Base-by-base conservation (phyloP, 352 stramenopile species). In the Pythium dissotocum region DNA sequence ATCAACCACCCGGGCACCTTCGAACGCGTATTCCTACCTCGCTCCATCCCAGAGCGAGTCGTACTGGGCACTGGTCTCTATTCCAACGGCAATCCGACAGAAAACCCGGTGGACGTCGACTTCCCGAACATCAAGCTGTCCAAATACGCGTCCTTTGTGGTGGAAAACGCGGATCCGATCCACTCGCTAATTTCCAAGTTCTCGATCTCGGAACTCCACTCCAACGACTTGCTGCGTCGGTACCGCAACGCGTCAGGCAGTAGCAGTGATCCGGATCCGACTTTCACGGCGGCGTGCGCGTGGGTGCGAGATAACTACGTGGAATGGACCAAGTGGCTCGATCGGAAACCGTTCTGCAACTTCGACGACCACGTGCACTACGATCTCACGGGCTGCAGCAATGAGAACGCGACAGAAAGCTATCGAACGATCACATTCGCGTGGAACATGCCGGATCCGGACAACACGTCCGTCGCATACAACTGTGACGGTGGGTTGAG, bases 1-100 rank as follows among this genome's bases (percentile, higher is more conserved):
- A 55, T 76, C 14, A n/a, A 71, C 13, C 24, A 85, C 49, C 24
- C 57, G 1, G 70, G 62, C 0, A 16, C 68, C 7, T 83, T 87
- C 40, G 56, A 79, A 30, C 72, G 75, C 21, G 63, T 87, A 0
- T 79, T 76, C 18, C 65, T 85, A 6, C 80, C 78, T 1, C 67
- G 61, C 7, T 54, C 73, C 7, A 48, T 62, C 0, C 73, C 73
- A 0, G 63, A 73, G 46, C 56, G 58, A 4, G 68, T 72, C 1
- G 32, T 63, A 13, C 24, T 70, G 1, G 40, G 26, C 3, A 81
- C 67, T 0, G 70, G 53, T 44, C 36, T 44, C 36, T 44, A 44
- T 35, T 55, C 18, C 42, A 51, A 51, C 21, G 48, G 24, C 7
- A 33, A 30, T 35, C 21, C 10, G 48, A 55, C 48, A 13, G 58